Evolutionary conservation across 352 stramenopile genomes (phyloP).

Genomic region (Phytophthora podocarpi): DNA sequence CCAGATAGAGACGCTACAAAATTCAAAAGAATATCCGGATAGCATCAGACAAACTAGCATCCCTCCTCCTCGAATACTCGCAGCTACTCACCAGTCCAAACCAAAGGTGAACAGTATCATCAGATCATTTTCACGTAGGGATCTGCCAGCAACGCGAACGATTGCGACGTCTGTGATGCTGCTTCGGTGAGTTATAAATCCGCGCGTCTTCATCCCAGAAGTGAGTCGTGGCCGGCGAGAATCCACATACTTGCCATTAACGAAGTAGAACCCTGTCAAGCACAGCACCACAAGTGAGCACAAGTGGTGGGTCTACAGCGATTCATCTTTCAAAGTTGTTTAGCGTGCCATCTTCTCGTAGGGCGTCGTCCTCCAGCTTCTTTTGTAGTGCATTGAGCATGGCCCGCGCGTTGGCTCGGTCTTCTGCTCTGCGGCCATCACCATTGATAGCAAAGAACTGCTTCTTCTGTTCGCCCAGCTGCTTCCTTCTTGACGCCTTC

Average conservation of each 20-base stretch:
- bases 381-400: constrained; percentile 64
- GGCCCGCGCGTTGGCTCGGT: constrained; percentile 39
- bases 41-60: background rate
- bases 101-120: constrained; percentile 53
- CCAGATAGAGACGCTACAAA: constrained; percentile 48
- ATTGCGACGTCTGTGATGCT: constrained; percentile 34
- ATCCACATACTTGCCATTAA: constrained; percentile 49
- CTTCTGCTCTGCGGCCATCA: constrained; percentile 47
- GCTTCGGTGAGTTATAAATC: constrained; percentile 40
- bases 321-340: background rate
- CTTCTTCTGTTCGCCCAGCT: constrained; percentile 50
- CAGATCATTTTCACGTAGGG: background rate
- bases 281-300: background rate
- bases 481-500: constrained; percentile 48
- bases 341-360: constrained; percentile 57
- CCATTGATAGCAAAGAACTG: constrained; percentile 48
- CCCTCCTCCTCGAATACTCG: background rate
- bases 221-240: constrained; percentile 45
- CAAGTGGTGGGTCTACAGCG: too few species aligned
- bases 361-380: constrained; percentile 65
- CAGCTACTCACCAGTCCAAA: constrained; percentile 42
- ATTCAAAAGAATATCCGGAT: background rate
- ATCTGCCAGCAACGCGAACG: constrained; percentile 4
- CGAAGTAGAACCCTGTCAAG: constrained; percentile 57
- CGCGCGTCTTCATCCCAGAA: constrained; percentile 60